Base-by-base conservation (phyloP, 2,329 filamentous ascomycete genomes). In the Fusarium pseudonygamai region DNA sequence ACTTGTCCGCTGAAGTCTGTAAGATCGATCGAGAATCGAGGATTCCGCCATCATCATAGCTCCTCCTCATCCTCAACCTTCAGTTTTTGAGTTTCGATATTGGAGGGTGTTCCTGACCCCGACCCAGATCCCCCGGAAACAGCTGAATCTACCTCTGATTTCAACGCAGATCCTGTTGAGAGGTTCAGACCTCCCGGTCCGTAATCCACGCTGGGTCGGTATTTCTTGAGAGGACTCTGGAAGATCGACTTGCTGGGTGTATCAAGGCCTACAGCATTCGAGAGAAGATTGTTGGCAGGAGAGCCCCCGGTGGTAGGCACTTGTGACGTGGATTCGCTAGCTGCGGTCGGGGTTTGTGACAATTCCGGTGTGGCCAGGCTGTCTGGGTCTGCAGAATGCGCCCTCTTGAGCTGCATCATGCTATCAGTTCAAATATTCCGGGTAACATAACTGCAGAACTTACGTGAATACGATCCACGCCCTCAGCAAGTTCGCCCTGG, bases 391-490 rank as follows among this genome's bases (percentile, higher is more conserved):
- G 88, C 89, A 15, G 93, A 95, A 80, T 94, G 93, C 73, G 93
- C 92, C 73, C 93, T 89, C 86, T 96, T 96, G 71, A 96, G 90
- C 93, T 95, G 78, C 77, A 53, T 26, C 11, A 45, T 40, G 58
- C 39, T 69, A 73, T 78, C 32, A 75, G 63, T 45, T 46, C 42
- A 49, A 59, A 24, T 6, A 8, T 26, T 45, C 28, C 40, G 24
- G 7, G 28, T 15, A 53, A 28, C 28, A 30, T 26, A 34, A 15
- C 32, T 11, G 4, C 26, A 10, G 22, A 47, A 82, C 89, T 79
- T 86, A 94, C 93, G 83, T 91, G 93, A 81, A 96, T 96, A 75
- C 94, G 92, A 77, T 93, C 90, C 57, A 96, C 93, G 53, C 93
- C 93, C 71, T 95, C 93, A 46, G 92, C 92, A 61, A 96, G 86